These are phyloP conservation scores for Mytilinidion resinicola DNA, from an alignment of 495 filamentous ascomycete species.

Conservation along the genomic window DNA sequence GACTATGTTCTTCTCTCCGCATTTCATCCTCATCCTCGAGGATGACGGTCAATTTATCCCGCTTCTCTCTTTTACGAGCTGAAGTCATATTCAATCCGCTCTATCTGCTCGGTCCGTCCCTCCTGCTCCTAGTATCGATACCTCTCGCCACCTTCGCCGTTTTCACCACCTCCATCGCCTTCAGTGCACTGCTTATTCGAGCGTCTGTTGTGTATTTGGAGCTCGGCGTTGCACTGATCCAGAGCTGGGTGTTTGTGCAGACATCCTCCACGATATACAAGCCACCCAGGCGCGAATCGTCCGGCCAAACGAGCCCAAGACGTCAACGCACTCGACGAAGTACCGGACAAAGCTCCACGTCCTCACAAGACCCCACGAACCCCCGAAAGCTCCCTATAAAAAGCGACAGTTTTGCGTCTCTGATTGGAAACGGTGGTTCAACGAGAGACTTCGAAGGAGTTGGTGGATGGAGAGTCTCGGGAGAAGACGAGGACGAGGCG, in stretches of 20 bases:
- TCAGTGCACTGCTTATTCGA: conserved; percentile 58
- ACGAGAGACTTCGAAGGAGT: conserved; percentile 80
- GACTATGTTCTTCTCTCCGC: no score
- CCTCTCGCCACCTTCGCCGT: conserved; percentile 64
- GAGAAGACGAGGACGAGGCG: conserved; percentile 51
- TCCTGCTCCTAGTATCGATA: conserved; percentile 59
- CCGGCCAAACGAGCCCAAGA: conserved; percentile 15
- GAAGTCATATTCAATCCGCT: conserved; percentile 37
- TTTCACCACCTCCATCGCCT: conserved; percentile 61
- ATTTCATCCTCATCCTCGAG: neutral
- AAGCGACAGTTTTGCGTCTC: conserved; percentile 26
- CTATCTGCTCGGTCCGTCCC: conserved; percentile 52
- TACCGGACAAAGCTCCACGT: conserved; percentile 16
- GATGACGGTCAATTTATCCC: neutral
- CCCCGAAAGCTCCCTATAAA: conserved; percentile 14
- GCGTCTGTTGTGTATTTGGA: conserved; percentile 64
- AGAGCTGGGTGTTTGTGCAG: conserved; percentile 49
- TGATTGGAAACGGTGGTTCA: conserved; percentile 31
- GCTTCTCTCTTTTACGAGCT: neutral
- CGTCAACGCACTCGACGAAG: conserved; percentile 19
- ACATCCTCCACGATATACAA: conserved; percentile 19
- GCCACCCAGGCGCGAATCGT: conserved; percentile 10
- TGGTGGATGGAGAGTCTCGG: conserved; percentile 64
- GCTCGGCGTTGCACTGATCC: conserved; percentile 53
- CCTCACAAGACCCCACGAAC: conserved; percentile 13